Base-by-base conservation (phyloP, 78 protist species). In the Protostelium mycophagum region DNA sequence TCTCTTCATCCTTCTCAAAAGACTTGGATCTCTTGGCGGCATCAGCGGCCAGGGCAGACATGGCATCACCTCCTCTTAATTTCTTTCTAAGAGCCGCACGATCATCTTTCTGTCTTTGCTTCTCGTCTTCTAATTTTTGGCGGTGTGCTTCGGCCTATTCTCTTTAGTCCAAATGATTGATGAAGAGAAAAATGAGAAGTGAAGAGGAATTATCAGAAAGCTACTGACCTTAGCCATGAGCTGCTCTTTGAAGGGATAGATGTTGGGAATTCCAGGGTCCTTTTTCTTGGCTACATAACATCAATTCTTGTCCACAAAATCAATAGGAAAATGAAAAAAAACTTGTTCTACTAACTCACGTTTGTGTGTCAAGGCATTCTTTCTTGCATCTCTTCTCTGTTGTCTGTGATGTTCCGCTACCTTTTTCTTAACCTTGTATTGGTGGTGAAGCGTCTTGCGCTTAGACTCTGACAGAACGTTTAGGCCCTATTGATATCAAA, bases 251-350 rank as follows among this genome's bases (percentile, higher is more conserved):
- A 92, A 96, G 83, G 98, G 98, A 87, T 91, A 93, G 37, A 96
- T 85, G 88, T 96, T 97, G 35, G 99, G 99, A 25, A 98, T 84
- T 83, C 99, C 98, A 28, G 98, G 98, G 38, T 98, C 99, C 91
- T 97, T 96, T 87, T 91, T 95, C 34, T 38, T 16, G 39, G 51
- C 96, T 91, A 83, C 1, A 37, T 31, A 63, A 89, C n/a, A 38
- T 35, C 39, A 88, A 51, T 85, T 35, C 1, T 37, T n/a, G 28
- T 1, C 83, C 38, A 0, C 37, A 37, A 63, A 0, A 36, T 63
- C 39, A 28, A 23, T n/a, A 63, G 1, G 34, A 87, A 9, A 83
- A 87, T 34, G 1, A 28, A 83, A 87, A 9, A 87, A 16, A 0
- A 1, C 63, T 35, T 23, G 31, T 35, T 37, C 28, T 85, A 39